Evolutionary conservation across 441 rosid genomes (phyloP).

Genomic region (Hura crepitans): DNA sequence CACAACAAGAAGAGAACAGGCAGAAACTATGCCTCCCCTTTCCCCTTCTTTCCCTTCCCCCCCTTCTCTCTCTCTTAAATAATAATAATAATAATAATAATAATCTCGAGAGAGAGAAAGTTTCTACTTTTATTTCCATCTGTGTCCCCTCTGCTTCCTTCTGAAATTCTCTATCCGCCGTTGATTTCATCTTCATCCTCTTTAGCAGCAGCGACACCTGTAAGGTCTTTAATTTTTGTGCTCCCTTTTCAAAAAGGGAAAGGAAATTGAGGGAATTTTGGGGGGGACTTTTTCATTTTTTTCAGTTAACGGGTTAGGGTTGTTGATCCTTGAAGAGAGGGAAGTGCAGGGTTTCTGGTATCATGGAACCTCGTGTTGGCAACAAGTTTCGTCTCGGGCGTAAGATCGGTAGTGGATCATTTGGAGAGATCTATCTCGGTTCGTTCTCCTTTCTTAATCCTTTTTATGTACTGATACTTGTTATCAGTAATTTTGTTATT

Average conservation of each 20-base stretch:
- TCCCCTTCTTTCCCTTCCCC: background rate
- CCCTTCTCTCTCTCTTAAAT: slow-evolving; percentile 15
- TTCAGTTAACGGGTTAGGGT: slow-evolving; percentile 3
- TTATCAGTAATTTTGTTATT: background rate
- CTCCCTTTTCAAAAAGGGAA: background rate
- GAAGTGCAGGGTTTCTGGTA: background rate
- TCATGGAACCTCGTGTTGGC: slow-evolving; percentile 85
- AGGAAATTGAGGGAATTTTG: slow-evolving; percentile 9
- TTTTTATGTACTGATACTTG: background rate
- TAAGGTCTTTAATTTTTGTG: background rate
- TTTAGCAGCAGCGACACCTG: background rate
- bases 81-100: too few species aligned
- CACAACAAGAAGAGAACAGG: background rate
- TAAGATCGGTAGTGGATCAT: slow-evolving; percentile 97
- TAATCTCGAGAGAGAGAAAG: slow-evolving; percentile 22
- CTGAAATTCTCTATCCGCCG: slow-evolving; percentile 14
- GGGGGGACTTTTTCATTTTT: background rate
- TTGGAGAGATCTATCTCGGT: slow-evolving; percentile 98
- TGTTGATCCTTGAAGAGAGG: slow-evolving; percentile 13
- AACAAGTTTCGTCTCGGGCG: slow-evolving; percentile 86
- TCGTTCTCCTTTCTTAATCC: slow-evolving; percentile 14
- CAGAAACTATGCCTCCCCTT: background rate
- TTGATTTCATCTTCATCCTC: slow-evolving; percentile 21
- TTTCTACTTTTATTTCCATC: background rate
- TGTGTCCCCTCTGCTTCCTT: slow-evolving; percentile 1